Evolutionary conservation across 2,329 filamentous ascomycete species (phyloP), one percentile per base, ranked within the genome.

Genomic region (Cercospora sp.): DNA sequence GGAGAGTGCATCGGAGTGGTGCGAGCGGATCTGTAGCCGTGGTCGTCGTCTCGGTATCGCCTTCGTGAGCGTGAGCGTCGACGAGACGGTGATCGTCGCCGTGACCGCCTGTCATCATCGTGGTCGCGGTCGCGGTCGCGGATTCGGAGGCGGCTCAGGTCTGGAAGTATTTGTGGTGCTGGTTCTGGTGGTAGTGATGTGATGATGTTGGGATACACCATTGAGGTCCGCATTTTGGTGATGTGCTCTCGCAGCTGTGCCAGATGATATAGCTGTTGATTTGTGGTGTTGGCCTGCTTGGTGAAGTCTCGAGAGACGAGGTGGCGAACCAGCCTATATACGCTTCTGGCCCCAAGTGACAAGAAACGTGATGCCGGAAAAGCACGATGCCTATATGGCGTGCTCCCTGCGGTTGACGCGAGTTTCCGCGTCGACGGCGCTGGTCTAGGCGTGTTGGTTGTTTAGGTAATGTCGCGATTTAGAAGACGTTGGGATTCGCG

Each of bases 211-310:
- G 63, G 67, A 18, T 67, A 67, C 33, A 68, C 48, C 66, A 68
- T 68, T 16, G 66, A 62, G n/a, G 59, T 66, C 42, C 67, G 65
- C 63, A 64, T 68, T 9, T 28, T 67, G 60, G 23, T 57, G 53
- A 20, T 67, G 16, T 66, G 23, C 51, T 53, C 40, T 18, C 45
- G 60, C 65, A 53, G 33, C 16, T 30, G 53, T 31, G 53, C 53
- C 26, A 18, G 53, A 28, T 3, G 6, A 31, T 13, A 9, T 31
- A 31, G 2, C 23, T 7, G 13, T n/a, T 6, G 26, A 12, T 12
- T 31, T 9, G 13, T 10, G 6, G 10, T 53, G 48, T 8, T 26
- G 48, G 1, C 18, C 8, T 12, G 48, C 23, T 53, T 5, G 16
- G 3, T 1, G 23, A 18, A 28, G 23, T 16, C 53, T 3, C 5